phyloP scores from a whole-genome alignment of 164 flowering plant species.

The Santalum album region DNA sequence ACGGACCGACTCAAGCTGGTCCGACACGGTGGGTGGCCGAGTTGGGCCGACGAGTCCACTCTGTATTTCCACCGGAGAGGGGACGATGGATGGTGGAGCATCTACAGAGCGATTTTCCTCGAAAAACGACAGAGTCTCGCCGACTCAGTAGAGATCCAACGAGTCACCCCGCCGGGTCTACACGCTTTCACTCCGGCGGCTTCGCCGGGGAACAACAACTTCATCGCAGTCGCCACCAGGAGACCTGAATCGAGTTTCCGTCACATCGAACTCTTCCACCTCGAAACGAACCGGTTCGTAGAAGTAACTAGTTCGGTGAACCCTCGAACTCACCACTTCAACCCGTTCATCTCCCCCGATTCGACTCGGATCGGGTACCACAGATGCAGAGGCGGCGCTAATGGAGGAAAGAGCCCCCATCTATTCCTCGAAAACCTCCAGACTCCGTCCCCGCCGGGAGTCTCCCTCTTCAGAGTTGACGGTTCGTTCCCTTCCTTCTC shows the following conservation, averaged over 20 bases:
- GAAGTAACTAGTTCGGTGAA: slow-evolving; percentile 49
- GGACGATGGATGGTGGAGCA: slow-evolving; percentile 75
- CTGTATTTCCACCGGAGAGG: slow-evolving; percentile 65
- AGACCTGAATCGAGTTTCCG: slow-evolving; percentile 56
- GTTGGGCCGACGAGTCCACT: slow-evolving; percentile 68
- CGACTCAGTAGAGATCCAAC: slow-evolving; percentile 35
- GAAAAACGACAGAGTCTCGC: slow-evolving; percentile 7
- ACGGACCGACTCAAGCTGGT: slow-evolving; percentile 52
- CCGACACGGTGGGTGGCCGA: slow-evolving; percentile 89
- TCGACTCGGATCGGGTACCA: slow-evolving; percentile 65
- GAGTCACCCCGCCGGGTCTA: slow-evolving; percentile 81
- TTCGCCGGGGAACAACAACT: slow-evolving; percentile 31
- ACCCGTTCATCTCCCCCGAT: slow-evolving; percentile 76
- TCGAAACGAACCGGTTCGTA: slow-evolving; percentile 29
- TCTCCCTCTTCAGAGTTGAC: slow-evolving; percentile 60
- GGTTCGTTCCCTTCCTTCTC: slow-evolving; percentile 89
- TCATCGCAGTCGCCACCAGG: slow-evolving; percentile 74
- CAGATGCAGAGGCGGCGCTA: slow-evolving; percentile 41
- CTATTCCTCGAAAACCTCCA: slow-evolving; percentile 48
- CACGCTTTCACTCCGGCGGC: slow-evolving; percentile 90
- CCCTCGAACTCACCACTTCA: slow-evolving; percentile 62
- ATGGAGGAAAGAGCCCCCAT: slow-evolving; percentile 16
- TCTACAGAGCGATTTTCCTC: slow-evolving; percentile 49
- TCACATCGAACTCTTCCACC: slow-evolving; percentile 65
- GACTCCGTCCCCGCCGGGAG: slow-evolving; percentile 27